phyloP scores from a whole-genome alignment of 805 yeast genomes.

The Metschnikowia corniflorae region DNA sequence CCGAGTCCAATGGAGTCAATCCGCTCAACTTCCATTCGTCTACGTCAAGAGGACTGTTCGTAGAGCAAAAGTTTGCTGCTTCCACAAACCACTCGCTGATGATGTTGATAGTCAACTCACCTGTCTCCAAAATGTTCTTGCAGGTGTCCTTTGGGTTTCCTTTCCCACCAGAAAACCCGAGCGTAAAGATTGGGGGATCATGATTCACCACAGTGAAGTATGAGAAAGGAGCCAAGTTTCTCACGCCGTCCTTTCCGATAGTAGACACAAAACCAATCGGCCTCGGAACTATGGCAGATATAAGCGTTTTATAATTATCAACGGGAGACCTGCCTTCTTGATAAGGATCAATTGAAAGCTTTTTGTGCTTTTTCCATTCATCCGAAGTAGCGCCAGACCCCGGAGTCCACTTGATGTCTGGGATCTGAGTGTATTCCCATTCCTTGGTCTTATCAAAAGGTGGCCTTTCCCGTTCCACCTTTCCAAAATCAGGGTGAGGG shows the following conservation, averaged over 20 bases:
- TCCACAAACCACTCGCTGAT: constrained; percentile 63
- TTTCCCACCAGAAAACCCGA: constrained; percentile 44
- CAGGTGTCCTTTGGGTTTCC: constrained; percentile 47
- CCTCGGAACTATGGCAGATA: constrained; percentile 55
- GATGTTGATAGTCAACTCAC: constrained; percentile 53
- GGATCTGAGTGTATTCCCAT: constrained; percentile 24
- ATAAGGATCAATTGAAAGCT: constrained; percentile 48
- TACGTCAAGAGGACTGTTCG: constrained; percentile 44
- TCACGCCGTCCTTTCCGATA: constrained; percentile 36
- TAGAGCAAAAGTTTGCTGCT: constrained; percentile 53
- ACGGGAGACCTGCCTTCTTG: constrained; percentile 31
- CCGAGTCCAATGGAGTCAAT: constrained; percentile 44
- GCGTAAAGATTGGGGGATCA: constrained; percentile 57
- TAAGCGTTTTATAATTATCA: constrained; percentile 49
- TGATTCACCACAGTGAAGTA: constrained; percentile 44
- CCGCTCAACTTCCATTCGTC: constrained; percentile 59
- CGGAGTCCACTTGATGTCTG: constrained; percentile 37
- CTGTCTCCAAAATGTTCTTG: constrained; percentile 46
- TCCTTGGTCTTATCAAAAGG: constrained; percentile 5
- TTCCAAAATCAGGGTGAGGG: constrained; percentile 12
- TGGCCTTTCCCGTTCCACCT: constrained; percentile 11
- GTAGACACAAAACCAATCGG: constrained; percentile 60
- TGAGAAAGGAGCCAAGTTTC: constrained; percentile 60
- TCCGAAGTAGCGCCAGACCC: constrained; percentile 47
- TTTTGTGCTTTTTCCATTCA: constrained; percentile 44